phyloP scores from a whole-genome alignment of 176 grass and related monocot species.

The Ensete ventricosum region DNA sequence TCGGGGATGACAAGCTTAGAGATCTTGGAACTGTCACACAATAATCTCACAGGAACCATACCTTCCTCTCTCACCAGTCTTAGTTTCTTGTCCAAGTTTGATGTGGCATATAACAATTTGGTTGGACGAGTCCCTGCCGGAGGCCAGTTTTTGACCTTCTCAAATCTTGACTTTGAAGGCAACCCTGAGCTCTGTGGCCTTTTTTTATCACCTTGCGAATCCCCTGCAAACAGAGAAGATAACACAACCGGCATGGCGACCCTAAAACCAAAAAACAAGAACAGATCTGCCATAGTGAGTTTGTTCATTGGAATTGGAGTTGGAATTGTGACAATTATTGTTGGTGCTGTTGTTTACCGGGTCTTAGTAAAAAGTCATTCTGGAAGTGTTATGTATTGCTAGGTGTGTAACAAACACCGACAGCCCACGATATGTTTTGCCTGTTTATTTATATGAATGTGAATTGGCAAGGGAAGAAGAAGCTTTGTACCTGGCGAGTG shows the following conservation, averaged over 20 bases:
- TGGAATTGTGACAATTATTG: conserved; percentile 24
- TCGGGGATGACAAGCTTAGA: not conserved
- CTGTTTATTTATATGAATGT: too few species aligned
- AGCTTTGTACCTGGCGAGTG: too few species aligned
- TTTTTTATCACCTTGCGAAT: not conserved
- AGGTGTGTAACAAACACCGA: too few species aligned
- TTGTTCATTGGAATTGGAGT: conserved; percentile 45
- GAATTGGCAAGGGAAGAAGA: too few species aligned
- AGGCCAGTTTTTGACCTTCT: not conserved
- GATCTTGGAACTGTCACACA: not conserved
- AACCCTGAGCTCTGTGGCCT: not conserved
- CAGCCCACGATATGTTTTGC: too few species aligned
- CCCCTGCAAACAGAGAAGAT: not conserved
- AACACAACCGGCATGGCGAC: conserved; percentile 19
- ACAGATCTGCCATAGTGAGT: conserved; percentile 2
- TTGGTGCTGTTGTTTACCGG: conserved; percentile 36
- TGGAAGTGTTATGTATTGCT: too few species aligned
- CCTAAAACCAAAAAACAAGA: not conserved
- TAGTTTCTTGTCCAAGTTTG: not conserved
- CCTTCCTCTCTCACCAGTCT: not conserved
- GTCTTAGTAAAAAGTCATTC: conserved; percentile 29
- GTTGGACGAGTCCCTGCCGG: not conserved
- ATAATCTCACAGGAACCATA: not conserved
- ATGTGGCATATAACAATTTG: not conserved
- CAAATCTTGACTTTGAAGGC: not conserved